Evolutionary conservation across 352 stramenopile genomes (phyloP), one percentile per base, ranked within the genome.

Genomic region (Phytophthora podocarpi): DNA sequence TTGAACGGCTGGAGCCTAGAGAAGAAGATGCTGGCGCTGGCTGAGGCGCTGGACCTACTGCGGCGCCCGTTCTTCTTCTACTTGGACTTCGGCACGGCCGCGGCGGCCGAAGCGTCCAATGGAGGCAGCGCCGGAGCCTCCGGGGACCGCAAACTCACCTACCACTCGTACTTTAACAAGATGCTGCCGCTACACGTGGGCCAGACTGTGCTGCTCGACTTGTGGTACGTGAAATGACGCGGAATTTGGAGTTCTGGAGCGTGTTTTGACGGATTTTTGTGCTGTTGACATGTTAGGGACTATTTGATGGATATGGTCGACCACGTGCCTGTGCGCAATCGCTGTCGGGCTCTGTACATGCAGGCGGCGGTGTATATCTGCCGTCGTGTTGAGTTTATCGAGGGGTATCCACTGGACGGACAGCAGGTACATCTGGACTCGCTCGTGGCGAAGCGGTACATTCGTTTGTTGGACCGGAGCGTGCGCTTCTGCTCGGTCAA

Each of bases 241-340:
- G 31, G 41, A 51, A 31, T 48, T 47, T 18, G 21, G 21, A 12
- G 28, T 24, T 47, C 30, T 35, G 15, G 20, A n/a, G 11, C 5
- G 13, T 35, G 26, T 13, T 56, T 36, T 53, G 20, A 43, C 18
- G 9, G 20, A 40, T 20, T 30, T 43, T 51, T 59, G 45, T 64
- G 18, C 20, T 45, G 24, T 15, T 39, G 43, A 13, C 11, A n/a
- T 35, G 6, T 18, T 49, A 88, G 78, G 81, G 77, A 82, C 43
- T 93, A 91, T 51, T 60, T 92, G 24, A 80, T 95, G 70, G 84
- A 95, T 58, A 90, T 92, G 79, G 83, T 83, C 36, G 84, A 95
- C 28, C 70, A 80, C 24, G 80, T 95, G 36, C 81, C 86, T 1
- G 71, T 88, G 31, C 82, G 84, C 15, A 92, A 91, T 37, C 82